Evolutionary conservation across 2,329 filamentous ascomycete species (phyloP), one percentile per base, ranked within the genome.

Genomic region (Nannizziopsis barbatae): DNA sequence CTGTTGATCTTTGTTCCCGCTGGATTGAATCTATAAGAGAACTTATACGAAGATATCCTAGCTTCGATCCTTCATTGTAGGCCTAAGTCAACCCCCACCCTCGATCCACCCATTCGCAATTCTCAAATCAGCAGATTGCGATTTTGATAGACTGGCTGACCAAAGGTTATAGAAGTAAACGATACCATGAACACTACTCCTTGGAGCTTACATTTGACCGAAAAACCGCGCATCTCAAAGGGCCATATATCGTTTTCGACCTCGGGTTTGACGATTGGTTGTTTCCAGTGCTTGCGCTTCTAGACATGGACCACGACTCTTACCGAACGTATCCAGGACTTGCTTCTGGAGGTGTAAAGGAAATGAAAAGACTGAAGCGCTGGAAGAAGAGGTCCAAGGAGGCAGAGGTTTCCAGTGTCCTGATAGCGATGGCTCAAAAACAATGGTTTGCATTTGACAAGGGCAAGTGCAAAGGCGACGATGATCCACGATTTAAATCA

Each of bases 401-500:
- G 17, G 48, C 48, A 6, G 42, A 50, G 31, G 4, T 50, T 12
- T 20, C 42, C 30, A 27, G 36, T n/a, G 14, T 50, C 5, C 31
- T 50, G 42, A 20, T 50, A 18, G 48, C 48, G 3, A 30, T 42
- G 37, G 48, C 48, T 12, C 48, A 50, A 17, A 12, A 47, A 30
- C 43, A 50, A 31, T 42, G 42, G 18, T 12, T 15, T n/a, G 18
- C 8, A 30, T 9, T 45, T 3, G 42, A 37, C 30, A 37, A 38
- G 15, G 40, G 14, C 27, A 32, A 12, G 12, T 38, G 45, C 31
- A 9, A 32, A 2, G 17, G 31, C 27, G 20, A 27, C 14, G 14
- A 37, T 14, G 33, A 38, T 27, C 41, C 30, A 17, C 41, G 37
- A 9, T 35, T 35, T 4, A 18, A 39, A 11, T 20, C 17, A 14